These are phyloP conservation scores for Mycoemilia scoparia DNA, from an alignment of 192 early-diverging fungal genomes.

Conservation along the genomic window DNA sequence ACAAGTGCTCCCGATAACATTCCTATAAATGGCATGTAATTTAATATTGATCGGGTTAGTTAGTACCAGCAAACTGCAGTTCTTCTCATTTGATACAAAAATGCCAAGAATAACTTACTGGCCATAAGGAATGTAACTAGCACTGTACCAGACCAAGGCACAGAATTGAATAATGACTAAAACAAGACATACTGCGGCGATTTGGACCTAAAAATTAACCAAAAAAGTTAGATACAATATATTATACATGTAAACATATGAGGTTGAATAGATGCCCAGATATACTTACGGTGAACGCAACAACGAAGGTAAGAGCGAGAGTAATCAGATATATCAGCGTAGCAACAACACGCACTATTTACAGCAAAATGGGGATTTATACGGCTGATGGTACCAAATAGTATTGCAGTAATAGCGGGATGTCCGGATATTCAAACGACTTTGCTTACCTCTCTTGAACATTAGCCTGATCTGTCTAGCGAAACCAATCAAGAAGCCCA, in stretches of 20 bases:
- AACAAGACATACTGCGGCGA: slow-evolving; percentile 54
- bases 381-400: no score
- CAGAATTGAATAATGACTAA: slow-evolving; percentile 73
- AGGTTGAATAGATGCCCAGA: neutral
- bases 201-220: no score
- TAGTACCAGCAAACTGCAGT: slow-evolving; percentile 11
- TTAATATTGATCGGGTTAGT: neutral
- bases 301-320: slow-evolving; percentile 52
- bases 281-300: slow-evolving; percentile 50
- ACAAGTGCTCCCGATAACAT: slow-evolving; percentile 37
- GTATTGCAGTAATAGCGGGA: no score
- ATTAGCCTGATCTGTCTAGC: slow-evolving; percentile 69
- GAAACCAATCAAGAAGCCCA: slow-evolving; percentile 79
- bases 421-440: no score
- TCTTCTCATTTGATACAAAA: slow-evolving; percentile 29
- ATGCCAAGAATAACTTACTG: slow-evolving; percentile 39
- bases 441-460: no score
- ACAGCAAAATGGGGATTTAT: slow-evolving; percentile 68
- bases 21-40: slow-evolving; percentile 7
- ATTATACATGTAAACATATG: neutral
- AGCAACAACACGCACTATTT: slow-evolving; percentile 55
- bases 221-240: slow-evolving; percentile 3
- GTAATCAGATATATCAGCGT: slow-evolving; percentile 48
- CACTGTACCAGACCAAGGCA: slow-evolving; percentile 73
- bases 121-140: slow-evolving; percentile 88